These are phyloP conservation scores for Puya raimondii DNA, from an alignment of 176 grass and related monocot genomes.

Conservation along the genomic window DNA sequence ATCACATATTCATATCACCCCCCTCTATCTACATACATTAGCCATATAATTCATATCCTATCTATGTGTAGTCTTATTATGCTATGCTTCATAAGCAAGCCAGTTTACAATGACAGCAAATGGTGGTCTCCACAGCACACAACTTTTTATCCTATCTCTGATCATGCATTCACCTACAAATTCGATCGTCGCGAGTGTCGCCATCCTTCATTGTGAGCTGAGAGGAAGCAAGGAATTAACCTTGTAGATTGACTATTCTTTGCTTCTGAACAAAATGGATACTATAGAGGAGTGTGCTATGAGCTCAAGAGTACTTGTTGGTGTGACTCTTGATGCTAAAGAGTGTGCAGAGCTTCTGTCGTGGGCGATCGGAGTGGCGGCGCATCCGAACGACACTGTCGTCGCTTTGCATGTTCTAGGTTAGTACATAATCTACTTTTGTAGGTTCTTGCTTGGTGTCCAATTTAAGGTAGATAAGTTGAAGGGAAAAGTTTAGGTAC, in stretches of 20 bases:
- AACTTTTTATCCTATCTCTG: constrained; percentile 16
- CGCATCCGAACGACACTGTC: constrained; percentile 58
- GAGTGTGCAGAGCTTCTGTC: constrained; percentile 67
- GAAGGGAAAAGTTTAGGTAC: constrained; percentile 3
- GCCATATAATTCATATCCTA: constrained; percentile 1
- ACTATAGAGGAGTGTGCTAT: constrained; percentile 49
- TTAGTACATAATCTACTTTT: constrained; percentile 11
- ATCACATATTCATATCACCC: constrained; percentile 45
- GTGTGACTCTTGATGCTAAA: constrained; percentile 49
- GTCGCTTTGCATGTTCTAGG: constrained; percentile 80
- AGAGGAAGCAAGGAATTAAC: not conserved
- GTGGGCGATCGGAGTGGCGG: constrained; percentile 59
- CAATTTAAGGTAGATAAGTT: not conserved
- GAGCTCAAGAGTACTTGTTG: constrained; percentile 58
- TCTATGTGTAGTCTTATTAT: not conserved
- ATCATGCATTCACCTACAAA: constrained; percentile 5
- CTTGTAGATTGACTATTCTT: not conserved
- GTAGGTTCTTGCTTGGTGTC: not conserved
- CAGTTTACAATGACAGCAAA: constrained; percentile 16
- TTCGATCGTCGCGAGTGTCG: not conserved
- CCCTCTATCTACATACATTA: constrained; percentile 24
- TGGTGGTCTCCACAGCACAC: constrained; percentile 22
- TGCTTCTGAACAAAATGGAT: constrained; percentile 37
- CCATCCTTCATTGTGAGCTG: not conserved
- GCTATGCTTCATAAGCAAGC: constrained; percentile 30